These are phyloP conservation scores for Rossbeevera mucosa DNA, from an alignment of 768 basidiomycete species.

Conservation along the genomic window DNA sequence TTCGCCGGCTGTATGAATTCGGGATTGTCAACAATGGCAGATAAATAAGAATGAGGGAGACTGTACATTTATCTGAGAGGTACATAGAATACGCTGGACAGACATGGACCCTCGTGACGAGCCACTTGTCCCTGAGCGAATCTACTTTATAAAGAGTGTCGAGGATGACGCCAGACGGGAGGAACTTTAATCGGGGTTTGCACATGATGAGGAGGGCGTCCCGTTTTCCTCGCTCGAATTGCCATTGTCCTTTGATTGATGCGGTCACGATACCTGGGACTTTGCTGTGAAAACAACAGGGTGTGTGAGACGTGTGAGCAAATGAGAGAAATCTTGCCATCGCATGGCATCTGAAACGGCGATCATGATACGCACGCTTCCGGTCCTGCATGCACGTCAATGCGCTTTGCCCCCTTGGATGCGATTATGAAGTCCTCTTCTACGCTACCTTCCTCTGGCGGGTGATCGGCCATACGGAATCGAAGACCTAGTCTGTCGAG, in stretches of 20 bases:
- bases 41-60: neutral
- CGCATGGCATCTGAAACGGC: neutral
- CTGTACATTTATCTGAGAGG: slow-evolving; percentile 26
- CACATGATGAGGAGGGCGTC: slow-evolving; percentile 36
- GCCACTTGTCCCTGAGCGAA: slow-evolving; percentile 25
- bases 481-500: slow-evolving; percentile 3
- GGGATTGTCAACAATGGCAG: neutral
- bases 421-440: slow-evolving; percentile 25
- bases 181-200: slow-evolving; percentile 20
- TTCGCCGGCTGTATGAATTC: slow-evolving; percentile 18
- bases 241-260: slow-evolving; percentile 33
- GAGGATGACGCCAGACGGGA: slow-evolving; percentile 23
- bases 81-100: slow-evolving; percentile 36
- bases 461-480: slow-evolving; percentile 14
- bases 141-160: slow-evolving; percentile 21
- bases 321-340: neutral
- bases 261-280: slow-evolving; percentile 27
- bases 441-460: slow-evolving; percentile 4
- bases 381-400: slow-evolving; percentile 11
- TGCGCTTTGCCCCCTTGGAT: slow-evolving; percentile 19
- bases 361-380: slow-evolving; percentile 18
- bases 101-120: slow-evolving; percentile 30
- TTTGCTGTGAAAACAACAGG: slow-evolving; percentile 2
- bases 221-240: slow-evolving; percentile 28
- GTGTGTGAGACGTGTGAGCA: neutral